Evolutionary conservation across 495 filamentous ascomycete genomes (phyloP), one percentile per base, ranked within the genome.

Genomic region (Daldinia concentrica): DNA sequence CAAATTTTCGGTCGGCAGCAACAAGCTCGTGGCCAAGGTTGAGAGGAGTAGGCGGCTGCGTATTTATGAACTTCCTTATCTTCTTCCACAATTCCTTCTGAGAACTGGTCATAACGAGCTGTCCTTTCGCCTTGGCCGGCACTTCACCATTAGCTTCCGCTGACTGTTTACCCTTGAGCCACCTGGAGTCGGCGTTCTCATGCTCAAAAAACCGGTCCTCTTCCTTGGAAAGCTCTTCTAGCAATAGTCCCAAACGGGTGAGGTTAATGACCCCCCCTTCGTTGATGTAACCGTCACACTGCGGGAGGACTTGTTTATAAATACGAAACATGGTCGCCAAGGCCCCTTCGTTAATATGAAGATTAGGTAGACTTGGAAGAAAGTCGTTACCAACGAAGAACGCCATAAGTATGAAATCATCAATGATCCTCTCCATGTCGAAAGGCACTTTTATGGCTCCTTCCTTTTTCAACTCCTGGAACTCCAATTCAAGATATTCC

Each of bases 321-420:
- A 96, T 89, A 79, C 91, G 93, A 79, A 99, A 99, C 94, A 98
- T 98, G 69, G 95, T 87, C 19, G 94, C 91, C 75, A 98, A 82
- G 11, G 96, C 96, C 36, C 96, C 96, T 78, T 98, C 96, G 80
- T 99, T 99, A 81, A 99, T 99, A 81, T 98, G 96, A 66, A 99
- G 82, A 69, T 96, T 92, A 2, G 96, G 96, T 58, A 99, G 83
- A 81, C 98, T 97, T 4, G 96, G 96, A 74, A 99, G 86, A 81
- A 99, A 99, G 82, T 99, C 96, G 79, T 99, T 99, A 78, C 96
- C 96, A 77, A 99, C 93, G 77, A 99, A 99, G 83, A 99, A 99
- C 32, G 93, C 94, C 92, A 99, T 97, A 45, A 99, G 87, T 76
- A 99, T 98, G 80, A 99, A 98, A 83, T 99, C 95, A 74, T 99